A percentile compares a stretch with the other conserved stretches of the same genome.
These are phyloP conservation scores for Porcisia hertigi DNA, from an alignment of 208 protist species.

Conservation along the genomic window DNA sequence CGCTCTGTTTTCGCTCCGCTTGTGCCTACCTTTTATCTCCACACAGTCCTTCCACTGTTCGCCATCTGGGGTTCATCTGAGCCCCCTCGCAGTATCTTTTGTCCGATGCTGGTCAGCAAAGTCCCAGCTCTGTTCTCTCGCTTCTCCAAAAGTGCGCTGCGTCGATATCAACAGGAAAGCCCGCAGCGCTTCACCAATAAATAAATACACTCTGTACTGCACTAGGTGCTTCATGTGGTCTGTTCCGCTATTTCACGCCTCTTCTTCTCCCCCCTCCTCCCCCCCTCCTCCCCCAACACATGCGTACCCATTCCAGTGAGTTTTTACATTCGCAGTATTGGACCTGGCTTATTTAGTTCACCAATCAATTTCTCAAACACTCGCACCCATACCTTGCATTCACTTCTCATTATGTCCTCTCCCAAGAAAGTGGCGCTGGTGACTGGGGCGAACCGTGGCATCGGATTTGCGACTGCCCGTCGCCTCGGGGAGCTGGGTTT, in stretches of 20 bases:
- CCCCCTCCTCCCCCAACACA: no score
- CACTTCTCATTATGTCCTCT: slow-evolving; percentile 25
- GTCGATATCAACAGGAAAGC: not conserved
- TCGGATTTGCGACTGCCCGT: slow-evolving; percentile 75
- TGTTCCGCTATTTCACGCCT: not conserved
- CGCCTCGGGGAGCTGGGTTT: slow-evolving; percentile 65
- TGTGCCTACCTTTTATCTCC: not conserved
- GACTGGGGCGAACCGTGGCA: slow-evolving; percentile 85
- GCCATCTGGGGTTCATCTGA: not conserved
- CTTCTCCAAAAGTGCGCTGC: not conserved
- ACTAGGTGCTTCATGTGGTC: not conserved
- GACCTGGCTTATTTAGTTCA: not conserved
- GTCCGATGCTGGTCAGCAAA: not conserved
- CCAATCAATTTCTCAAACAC: not conserved
- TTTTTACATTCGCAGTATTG: not conserved
- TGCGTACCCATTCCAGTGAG: not conserved
- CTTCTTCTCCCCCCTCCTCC: not conserved
- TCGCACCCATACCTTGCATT: not conserved
- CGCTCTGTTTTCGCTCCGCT: not conserved
- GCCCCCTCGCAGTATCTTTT: not conserved
- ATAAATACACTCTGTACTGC: not conserved
- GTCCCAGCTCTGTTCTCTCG: not conserved
- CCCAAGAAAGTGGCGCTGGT: slow-evolving; percentile 58
- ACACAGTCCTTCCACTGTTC: slow-evolving; percentile 2
- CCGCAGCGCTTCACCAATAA: not conserved